Base-by-base conservation (phyloP, 2,329 filamentous ascomycete genomes). In the Neonectria sp. region DNA sequence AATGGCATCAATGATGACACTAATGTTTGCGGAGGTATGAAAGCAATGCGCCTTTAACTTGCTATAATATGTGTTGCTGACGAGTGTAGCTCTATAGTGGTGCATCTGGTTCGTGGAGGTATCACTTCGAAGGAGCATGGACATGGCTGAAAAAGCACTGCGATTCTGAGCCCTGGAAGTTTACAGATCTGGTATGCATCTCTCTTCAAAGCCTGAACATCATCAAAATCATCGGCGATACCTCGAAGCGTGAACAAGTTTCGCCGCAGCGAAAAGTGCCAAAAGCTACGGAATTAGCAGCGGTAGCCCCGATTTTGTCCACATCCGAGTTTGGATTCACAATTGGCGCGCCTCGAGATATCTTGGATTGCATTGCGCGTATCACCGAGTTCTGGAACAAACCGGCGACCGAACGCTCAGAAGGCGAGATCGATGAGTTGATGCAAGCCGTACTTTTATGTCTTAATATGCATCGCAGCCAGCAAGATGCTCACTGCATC, bases 11-110 rank as follows among this genome's bases (percentile, higher is more conserved):
- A 63, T 63, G 15, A 63, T 63, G 60, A 52, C 52, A 7, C 60
- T 63, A 6, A 49, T 63, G 52, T 43, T 63, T 24, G 53, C 60
- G 9, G 60, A 63, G 53, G 60, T 63, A 58, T n/a, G 60, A 7
- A 8, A 51, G 12, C 27, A 31, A 4, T 33, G 8, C 25, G 3
- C 29, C 9, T 29, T 29, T 9, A 13, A 13, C 33, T 25, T 7
- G 21, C 24, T 13, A 31, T 21, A 21, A 21, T 21, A 21, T 21
- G 21, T 21, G 21, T 21, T 40, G 29, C 45, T 63, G 27, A 63
- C 33, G 29, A 25, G 5, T 7, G 21, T 2, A 51, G 53, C 43
- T 57, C 6, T 56, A 63, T 15, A 57, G 49, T 25, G 53, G 60
- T n/a, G 45, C 33, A 43, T 52, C 27, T 52, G 48, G 45, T 5